Evolutionary conservation across 2,329 filamentous ascomycete genomes (phyloP), one percentile per base, ranked within the genome.

Genomic region (Beauveria brongniartii): DNA sequence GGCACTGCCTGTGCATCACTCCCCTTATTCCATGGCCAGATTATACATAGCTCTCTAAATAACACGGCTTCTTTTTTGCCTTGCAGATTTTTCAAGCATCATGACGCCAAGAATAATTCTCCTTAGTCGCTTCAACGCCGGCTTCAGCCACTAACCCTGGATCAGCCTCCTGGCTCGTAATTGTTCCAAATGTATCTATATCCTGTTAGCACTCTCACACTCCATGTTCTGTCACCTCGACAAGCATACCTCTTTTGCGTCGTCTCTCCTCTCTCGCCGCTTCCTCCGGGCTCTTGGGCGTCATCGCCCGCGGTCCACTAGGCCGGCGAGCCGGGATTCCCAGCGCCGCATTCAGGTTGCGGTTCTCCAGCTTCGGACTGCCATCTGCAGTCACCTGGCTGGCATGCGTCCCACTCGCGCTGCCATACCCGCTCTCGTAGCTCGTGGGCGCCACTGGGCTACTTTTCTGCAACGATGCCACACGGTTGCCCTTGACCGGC

Each of bases 231-330:
- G 1, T 24, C 16, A 26, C 2, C 6, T 20, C 14, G 5, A 24
- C 7, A 54, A 26, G 67, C 78, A 69, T 74, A 86, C 83, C 80
- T 79, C 83, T 78, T 75, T 85, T 86, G 47, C 80, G 75, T 65
- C 81, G 74, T 64, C 79, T 75, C 63, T 81, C 80, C 28, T 77
- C 77, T 59, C 72, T 72, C 9, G 74, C 74, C 22, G 73, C 74
- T 61, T 79, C 79, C 47, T 80, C 77, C 52, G 75, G 75, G 61
- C 76, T 80, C 70, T 77, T 83, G 0, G 83, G 82, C 5, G 82
- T 85, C 83, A 86, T 86, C 20, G 82, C 82, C 64, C 83, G 73
- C 16, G 83, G 83, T 24, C 83, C 83, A 58, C 81, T 85, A 26
- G 83, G 83, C 61, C 82, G 72, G 54, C 83, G 75, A 9, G 76